A percentile compares a stretch with the other conserved stretches of the same genome.
Conservation (phyloP, 371 early-diverging fungal genomes). For the Rhizopus stolonifer region DNA sequence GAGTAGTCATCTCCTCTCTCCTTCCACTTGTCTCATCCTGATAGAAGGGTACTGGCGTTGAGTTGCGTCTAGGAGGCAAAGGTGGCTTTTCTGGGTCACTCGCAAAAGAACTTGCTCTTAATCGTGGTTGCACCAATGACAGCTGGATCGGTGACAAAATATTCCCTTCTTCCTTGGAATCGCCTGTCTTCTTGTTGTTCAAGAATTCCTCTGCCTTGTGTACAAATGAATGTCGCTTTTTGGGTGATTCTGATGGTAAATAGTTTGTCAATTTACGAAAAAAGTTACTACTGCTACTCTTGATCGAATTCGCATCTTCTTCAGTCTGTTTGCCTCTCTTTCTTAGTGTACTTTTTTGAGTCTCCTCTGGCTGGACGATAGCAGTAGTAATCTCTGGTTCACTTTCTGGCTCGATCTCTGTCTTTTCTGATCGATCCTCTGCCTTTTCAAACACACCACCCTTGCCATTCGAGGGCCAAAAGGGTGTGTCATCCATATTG, state of each 20-base stretch:
- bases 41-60: slow-evolving; percentile 1
- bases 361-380: too few species aligned
- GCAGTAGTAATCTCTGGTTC: too few species aligned
- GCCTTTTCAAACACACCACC: neutral
- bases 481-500: slow-evolving; percentile 87
- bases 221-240: neutral
- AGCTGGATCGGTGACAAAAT: neutral
- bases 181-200: neutral
- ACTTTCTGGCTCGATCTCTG: too few species aligned
- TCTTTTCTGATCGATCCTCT: neutral
- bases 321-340: slow-evolving; percentile 4
- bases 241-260: slow-evolving; percentile 10
- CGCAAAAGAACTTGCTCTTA: neutral
- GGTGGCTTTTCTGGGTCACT: slow-evolving; percentile 2
- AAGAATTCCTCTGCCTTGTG: slow-evolving; percentile 8
- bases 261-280: slow-evolving; percentile 13
- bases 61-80: slow-evolving; percentile 13
- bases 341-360: slow-evolving; percentile 7
- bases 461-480: slow-evolving; percentile 57
- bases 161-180: slow-evolving; percentile 9
- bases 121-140: slow-evolving; percentile 1
- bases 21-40: neutral
- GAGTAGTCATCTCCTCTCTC: neutral
- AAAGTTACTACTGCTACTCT: slow-evolving; percentile 3
- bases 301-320: neutral